Base-by-base conservation (phyloP, 2,329 filamentous ascomycete species). In the Tolypocladium ophioglossoides region DNA sequence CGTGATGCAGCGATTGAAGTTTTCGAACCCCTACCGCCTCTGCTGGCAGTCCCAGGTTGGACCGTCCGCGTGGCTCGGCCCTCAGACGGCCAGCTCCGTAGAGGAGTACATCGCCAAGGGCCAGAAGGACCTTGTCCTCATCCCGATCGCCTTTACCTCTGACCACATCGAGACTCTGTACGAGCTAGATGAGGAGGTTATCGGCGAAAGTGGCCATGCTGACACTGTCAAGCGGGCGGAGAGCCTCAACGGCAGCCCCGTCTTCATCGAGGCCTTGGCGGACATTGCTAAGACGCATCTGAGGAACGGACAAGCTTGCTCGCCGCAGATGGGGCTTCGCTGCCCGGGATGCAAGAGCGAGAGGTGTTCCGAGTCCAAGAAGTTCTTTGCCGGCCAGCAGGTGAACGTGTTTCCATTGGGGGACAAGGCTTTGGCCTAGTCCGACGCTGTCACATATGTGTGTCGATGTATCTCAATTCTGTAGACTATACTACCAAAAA, bases 1-100 rank as follows among this genome's bases (percentile, higher is more conserved):
- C 3, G 92, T 99, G n/a, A 96, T 96, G 87, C 83, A 95, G 68
- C 81, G 89, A 50, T 78, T 99, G 16, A 86, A 85, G 35, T 91
- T 94, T 71, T 86, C 83, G 57, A 94, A 99, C 72, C 89, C 88
- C 7, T 97, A 96, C 72, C 85, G 94, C 53, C 78, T 99, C 20
- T 94, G 91, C 65, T 99, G 94, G 94, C 94, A 99, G 71, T 96
- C 91, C 6, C 94, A 99, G 72, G 94, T 99, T 58, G 94, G 95
- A 9, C 94, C 95, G 0, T 89, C 86, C 32, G 88, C 94, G 22
- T 99, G 94, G 94, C 78, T 99, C 10, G 94, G 94, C 24, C 91
- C 94, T 12, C 94, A 99, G 70, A 99, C 94, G 0, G 85, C 86
- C 56, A 84, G 86, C 60, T 92, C 91, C 0, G 94, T 99, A 12